Percentiles rank a stretch among this genome's conserved stretches.
Evolutionary conservation across 2,329 filamentous ascomycete species (phyloP).

Genomic region (Xylaria sp.): DNA sequence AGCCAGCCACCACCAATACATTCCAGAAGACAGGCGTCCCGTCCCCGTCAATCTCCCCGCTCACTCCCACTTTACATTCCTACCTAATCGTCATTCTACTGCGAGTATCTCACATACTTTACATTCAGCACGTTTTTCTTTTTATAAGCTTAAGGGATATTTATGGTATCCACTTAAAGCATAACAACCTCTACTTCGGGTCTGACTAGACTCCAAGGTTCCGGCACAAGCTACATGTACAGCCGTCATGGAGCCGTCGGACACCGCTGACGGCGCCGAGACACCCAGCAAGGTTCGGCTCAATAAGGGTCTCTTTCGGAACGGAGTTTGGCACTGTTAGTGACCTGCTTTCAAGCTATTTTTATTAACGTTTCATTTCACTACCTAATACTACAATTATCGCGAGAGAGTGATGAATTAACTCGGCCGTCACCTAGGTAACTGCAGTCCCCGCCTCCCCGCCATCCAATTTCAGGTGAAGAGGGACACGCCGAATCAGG

Average conservation of each 20-base stretch:
- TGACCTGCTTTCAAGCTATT: not conserved
- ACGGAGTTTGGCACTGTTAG: slow-evolving; percentile 46
- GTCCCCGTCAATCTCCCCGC: not conserved
- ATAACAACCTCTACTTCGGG: not conserved
- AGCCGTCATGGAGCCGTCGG: slow-evolving; percentile 14
- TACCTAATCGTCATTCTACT: not conserved
- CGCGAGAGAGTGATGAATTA: slow-evolving; percentile 1
- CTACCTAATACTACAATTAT: not conserved
- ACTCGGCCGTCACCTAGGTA: slow-evolving; percentile 38
- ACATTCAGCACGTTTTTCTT: not conserved
- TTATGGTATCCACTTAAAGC: not conserved
- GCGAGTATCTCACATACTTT: not conserved
- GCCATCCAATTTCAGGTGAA: slow-evolving; percentile 53
- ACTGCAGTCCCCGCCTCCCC: slow-evolving; percentile 54
- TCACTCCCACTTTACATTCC: not conserved
- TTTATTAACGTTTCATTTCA: not conserved
- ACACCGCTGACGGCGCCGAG: slow-evolving; percentile 6
- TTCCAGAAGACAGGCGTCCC: not conserved
- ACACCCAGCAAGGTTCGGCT: slow-evolving; percentile 25
- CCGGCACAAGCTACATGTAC: not conserved
- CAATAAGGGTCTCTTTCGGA: slow-evolving; percentile 36
- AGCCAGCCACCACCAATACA: not conserved
- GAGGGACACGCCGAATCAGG: slow-evolving; percentile 53
- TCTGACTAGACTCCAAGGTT: not conserved
- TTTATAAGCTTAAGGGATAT: not conserved